Evolutionary conservation across 495 filamentous ascomycete genomes (phyloP), one percentile per base, ranked within the genome.

Genomic region (Physcia stellaris): DNA sequence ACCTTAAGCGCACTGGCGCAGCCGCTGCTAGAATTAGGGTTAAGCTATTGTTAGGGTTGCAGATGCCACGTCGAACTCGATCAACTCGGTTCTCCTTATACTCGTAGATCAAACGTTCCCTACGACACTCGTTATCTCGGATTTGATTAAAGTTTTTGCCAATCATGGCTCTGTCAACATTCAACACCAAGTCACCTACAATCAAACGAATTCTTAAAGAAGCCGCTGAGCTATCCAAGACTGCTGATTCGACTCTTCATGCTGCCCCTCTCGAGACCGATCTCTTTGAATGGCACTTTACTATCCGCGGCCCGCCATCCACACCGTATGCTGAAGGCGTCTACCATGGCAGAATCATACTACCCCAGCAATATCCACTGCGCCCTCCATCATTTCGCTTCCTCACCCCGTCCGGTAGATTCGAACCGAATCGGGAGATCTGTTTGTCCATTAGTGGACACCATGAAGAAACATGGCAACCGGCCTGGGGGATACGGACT

Each of bases 251-350:
- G 6, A 53, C 53, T 18, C 81, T 83, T 61, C 72, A 79, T 51
- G 90, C 90, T 31, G 54, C 69, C 2, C 90, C 90, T 2, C 70
- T 86, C 47, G 84, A 94, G 51, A 61, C 71, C 32, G 84, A 94
- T 63, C 80, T 98, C 43, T 93, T 94, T 66, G 88, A 95, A 64
- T 98, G 90, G 90, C 90, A 98, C 70, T 98, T 98, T 71, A 98
- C 90, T 0, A 63, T 98, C n/a, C 73, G 76, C 34, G 90, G 90
- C 1, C 90, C 90, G 0, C 90, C 90, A 0, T 63, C 69, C 7
- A 71, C 75, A n/a, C 69, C 80, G 22, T 98, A 88, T 67, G 67
- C 74, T 15, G 48, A 53, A 6, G 90, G 90, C 17, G 69, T 93
- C 50, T 98, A 98, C 67, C 90, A 98, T 62, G 90, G 90, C 31